Evolutionary conservation across 306 rosid genomes (phyloP), one percentile per base, ranked within the genome.

Genomic region (Acacia confusa): DNA sequence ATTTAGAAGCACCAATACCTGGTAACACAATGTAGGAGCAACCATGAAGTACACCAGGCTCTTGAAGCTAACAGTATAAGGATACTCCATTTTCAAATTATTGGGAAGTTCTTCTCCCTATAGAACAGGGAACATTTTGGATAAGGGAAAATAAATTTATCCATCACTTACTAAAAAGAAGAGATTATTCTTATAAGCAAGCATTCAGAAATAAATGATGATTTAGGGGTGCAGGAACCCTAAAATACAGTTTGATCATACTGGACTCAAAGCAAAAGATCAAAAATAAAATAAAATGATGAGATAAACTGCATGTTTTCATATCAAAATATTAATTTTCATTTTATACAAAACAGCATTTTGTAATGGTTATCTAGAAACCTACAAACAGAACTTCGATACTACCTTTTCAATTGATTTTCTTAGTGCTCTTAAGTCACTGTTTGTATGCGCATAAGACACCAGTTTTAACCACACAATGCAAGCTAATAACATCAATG

Each of bases 11-110:
- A 44, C 58, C 79, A 79, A 36, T 84, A 96, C 99, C 99, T 96
- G 99, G 85, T 94, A 96, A 82, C 99, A 96, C 80, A 94, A 84
- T 40, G 98, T 96, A 75, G 98, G 99, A 73, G 99, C 98, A 85
- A 92, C 94, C 94, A 96, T 94, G 86, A 96, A 96, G 89, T 96
- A 96, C 30, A 77, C 85, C 88, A 96, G 80, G 82, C 91, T 89
- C 90, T 87, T 85, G 82, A 96, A 84, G 91, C 83, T 88, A 84
- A 88, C 86, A 38, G 66, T 61, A 67, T 83, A 90, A 82, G 92
- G 70, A 84, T 72, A 82, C 75, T 92, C 94, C 74, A 72, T 55
- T 61, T 74, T 77, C 77, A 80, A 71, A 72, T 82, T 77, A 90
- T 60, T 50, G 34, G 94, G 85, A n/a, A 69, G 55, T 20, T 60